Evolutionary conservation across 2,329 filamentous ascomycete species (phyloP), one percentile per base, ranked within the genome.

Genomic region (Aspergillus quadricinctus): DNA sequence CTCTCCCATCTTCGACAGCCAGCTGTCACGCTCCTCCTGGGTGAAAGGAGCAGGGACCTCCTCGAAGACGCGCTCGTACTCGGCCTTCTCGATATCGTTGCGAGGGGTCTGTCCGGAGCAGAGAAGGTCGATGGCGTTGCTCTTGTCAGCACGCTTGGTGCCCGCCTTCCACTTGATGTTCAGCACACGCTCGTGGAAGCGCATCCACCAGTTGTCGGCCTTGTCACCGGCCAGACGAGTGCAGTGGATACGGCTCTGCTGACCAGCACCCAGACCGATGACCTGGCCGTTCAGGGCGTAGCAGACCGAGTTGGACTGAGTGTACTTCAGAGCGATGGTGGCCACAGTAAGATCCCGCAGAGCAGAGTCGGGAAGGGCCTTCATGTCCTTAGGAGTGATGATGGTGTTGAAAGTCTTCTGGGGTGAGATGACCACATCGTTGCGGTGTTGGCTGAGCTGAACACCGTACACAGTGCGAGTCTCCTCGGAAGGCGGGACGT

Each of bases 201-300:
- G 89, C 82, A 99, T 89, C 94, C 93, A 99, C 93, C 93, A 97
- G 82, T 96, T 97, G 77, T 99, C 94, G 50, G 92, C 91, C 83
- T 99, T 99, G 81, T 97, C 93, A 58, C 94, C 94, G 10, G 94
- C 94, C 52, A 99, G 85, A 64, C 94, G 88, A 45, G 94, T 99
- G 85, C 94, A 99, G 83, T 99, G 94, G 67, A 99, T 99, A 66
- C 94, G 89, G 60, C 90, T 96, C 79, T 99, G 94, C 77, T 99
- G 94, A 58, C 94, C 94, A 54, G 94, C 94, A 63, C 94, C 94
- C 55, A 99, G 86, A 63, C 94, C 94, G 66, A 99, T 83, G 67
- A 97, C 84, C 77, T 97, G 94, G 49, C 94, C 94, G 69, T 96
- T 92, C 61, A 91, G 82, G 54, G 94, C 92, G 73, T 97, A 99